Base-by-base conservation (phyloP, 805 yeast species). In the Tetrapisispora arboricola region DNA sequence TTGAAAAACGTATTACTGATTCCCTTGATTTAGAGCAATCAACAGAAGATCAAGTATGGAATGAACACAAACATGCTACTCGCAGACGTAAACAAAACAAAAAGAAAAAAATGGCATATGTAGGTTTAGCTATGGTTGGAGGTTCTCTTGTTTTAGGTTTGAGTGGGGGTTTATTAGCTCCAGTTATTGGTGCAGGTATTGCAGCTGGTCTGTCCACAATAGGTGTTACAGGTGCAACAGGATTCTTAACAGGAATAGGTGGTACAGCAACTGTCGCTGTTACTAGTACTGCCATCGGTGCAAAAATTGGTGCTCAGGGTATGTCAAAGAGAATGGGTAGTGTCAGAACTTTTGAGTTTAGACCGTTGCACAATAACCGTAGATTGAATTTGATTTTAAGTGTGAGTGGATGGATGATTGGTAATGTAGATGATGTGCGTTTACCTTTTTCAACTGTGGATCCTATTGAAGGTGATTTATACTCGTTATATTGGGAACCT, bases 321-420 rank as follows among this genome's bases (percentile, higher is more conserved):
- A 94, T 94, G 80, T 65, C 78, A 25, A 71, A 79, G 48, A 73
- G 99, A 58, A 80, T 81, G 63, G 96, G 96, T 2, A 86, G 85
- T 43, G 97, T 92, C 11, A 75, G 83, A 51, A 90, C 96, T 0
- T 92, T 92, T 63, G 97, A 94, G 54, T 81, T 94, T 60, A 75
- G 84, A 38, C 97, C 99, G 0, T 66, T 92, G 49, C 95, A 86
- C 60, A 88, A 90, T 58, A 87, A 84, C 59, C 83, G 84, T 57
- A 70, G 98, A 38, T 80, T 94, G 3, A 90, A 86, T 55, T 66
- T 88, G 49, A 82, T 90, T 40, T 64, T 92, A 16, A 88, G 96
- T 2, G 87, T 94, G 0, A 78, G 94, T 39, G 99, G 99, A 1
- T 92, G 99, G 99, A 87, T 92, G 90, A 81, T 80, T 40, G 94